Base-by-base conservation (phyloP, 768 basidiomycete genomes). In the Boletus rubropictus region DNA sequence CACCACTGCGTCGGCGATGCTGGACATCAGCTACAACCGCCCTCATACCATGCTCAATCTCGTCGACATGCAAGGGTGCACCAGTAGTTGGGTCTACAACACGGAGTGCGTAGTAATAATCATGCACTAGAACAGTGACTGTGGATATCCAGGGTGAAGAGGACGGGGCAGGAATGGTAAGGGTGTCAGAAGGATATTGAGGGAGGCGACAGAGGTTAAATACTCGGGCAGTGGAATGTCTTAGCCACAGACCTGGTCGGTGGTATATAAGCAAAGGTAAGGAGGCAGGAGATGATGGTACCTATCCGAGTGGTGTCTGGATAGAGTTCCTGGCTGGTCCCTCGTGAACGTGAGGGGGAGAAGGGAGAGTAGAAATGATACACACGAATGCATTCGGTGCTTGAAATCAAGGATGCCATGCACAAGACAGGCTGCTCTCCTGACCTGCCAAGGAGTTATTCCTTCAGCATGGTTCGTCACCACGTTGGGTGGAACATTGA, bases 161-260 rank as follows among this genome's bases (percentile, higher is more conserved):
- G 20, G 71, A 61, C 2, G 71, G 53, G 2, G 73, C 55, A 2
- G 81, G 76, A 1, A 66, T 58, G 20, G 74, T 66, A 42, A 88
- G 67, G 10, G 69, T 67, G 65, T 97, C 94, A 51, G 81, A 85
- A 33, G 66, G 68, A 3, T 61, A 71, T 37, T 77, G 72, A 2
- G 94, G 94, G 31, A 92, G 76, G 21, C 94, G 84, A 28, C 77
- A 83, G 24, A 77, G 72, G 58, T 89, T 88, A 73, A 89, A 98
- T 68, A 86, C 74, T 51, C 72, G 78, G 4, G 76, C 68, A 1
- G 75, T 74, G 35, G 64, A 72, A 39, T 78, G 73, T 31, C 78
- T 74, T 14, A 88, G 68, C 87, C 86, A 89, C 21, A 84, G 66
- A 22, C 79, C 82, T 76, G 50, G 18, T 27, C 31, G 11, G 28